Base-by-base conservation (phyloP, 768 basidiomycete genomes). In the Tylopilus rubrobrunneus region DNA sequence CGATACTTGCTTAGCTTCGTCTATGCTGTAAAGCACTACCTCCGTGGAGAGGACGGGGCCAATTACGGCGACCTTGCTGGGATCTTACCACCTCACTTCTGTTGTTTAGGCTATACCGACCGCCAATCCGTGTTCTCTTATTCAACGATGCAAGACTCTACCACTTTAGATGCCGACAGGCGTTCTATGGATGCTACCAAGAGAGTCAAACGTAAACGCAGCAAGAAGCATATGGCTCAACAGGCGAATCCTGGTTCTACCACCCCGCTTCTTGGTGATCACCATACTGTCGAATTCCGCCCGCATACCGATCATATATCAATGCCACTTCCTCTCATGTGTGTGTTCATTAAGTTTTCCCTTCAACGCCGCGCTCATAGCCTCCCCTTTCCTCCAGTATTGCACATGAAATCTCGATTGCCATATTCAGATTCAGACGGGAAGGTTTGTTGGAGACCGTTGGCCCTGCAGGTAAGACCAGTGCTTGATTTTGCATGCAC, bases 391-490 rank as follows among this genome's bases (percentile, higher is more conserved):
- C 45, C 6, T 45, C 21, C 62, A 90, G 89, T 27, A 86, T 96
- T 57, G 87, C 87, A 3, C 89, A 93, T 69, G 91, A 95, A 66
- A 75, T 97, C 34, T 77, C 81, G 19, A 74, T 83, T 43, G 68
- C 77, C 28, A 67, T 95, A 42, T 93, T 90, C 68, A 72, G 72
- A 49, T 94, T 89, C 70, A 83, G 85, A 64, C 76, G 86, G 36
- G 85, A 89, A 60, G 92, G 92, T 1, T 85, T 85, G 52, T 70
- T 98, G 48, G 95, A 97, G 68, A 86, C 86, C 15, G 85, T 95
- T 56, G 95, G 95, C 33, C 92, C 92, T 12, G 92, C 94, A 28
- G 86, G 91, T 83, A 66, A 67, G 73, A 63, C 12, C 36, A 39
- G 10, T 45, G 5, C 7, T 52, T 12, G 5, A 49, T 11, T 25